Percentiles rank a stretch among this genome's conserved stretches.
phyloP scores from a whole-genome alignment of 179 eudicot genomes.

The Beta lomatogona region DNA sequence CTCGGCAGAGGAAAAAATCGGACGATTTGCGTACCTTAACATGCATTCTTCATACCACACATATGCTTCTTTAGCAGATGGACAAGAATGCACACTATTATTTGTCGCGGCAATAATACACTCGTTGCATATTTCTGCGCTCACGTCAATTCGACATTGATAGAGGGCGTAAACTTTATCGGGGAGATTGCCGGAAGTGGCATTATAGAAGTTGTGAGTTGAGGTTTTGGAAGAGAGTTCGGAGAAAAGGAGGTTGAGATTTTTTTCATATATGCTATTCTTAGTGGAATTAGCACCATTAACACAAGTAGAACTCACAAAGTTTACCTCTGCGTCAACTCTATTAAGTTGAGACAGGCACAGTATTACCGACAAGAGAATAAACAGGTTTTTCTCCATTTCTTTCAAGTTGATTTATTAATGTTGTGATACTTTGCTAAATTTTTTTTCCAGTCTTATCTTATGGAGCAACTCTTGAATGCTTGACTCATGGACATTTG shows the following conservation, averaged over 20 bases:
- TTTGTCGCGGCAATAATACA: conserved; percentile 10
- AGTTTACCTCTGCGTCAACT: conserved; percentile 4
- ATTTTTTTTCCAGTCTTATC: too few species aligned
- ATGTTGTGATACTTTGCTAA: too few species aligned
- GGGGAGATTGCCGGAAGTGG: not conserved
- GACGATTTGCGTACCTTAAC: conserved; percentile 33
- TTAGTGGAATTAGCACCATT: not conserved
- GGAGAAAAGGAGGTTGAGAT: conserved; percentile 2
- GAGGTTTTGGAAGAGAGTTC: conserved; percentile 5
- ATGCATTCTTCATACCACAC: conserved; percentile 28
- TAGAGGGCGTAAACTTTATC: conserved; percentile 17
- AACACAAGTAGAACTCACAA: not conserved
- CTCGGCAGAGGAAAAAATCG: conserved; percentile 20
- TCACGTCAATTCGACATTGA: conserved; percentile 17
- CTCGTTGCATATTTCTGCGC: not conserved
- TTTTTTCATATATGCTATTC: not conserved
- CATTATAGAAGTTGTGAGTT: not conserved
- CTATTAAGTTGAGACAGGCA: not conserved
- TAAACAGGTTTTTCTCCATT: too few species aligned
- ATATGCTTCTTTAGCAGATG: not conserved
- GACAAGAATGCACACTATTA: not conserved
- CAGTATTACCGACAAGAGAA: not conserved
- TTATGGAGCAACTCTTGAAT: too few species aligned
- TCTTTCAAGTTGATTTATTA: too few species aligned
- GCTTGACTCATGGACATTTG: too few species aligned